phyloP scores from a whole-genome alignment of 345 rosid species.

The Atalantia buxifolia region DNA sequence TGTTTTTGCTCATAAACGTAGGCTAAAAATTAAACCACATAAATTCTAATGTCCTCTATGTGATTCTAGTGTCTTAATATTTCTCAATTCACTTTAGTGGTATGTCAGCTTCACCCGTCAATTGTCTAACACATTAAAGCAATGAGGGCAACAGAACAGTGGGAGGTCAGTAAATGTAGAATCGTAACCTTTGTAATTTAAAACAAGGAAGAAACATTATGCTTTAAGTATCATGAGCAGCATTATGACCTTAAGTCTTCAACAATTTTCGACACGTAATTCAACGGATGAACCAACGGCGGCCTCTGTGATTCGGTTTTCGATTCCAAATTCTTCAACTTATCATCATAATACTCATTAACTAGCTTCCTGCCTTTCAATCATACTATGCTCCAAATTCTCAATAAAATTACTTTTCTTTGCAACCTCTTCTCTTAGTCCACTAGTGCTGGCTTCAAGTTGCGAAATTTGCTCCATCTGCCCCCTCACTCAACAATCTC shows the following conservation, averaged over 20 bases:
- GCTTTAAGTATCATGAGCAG: conserved; percentile 1
- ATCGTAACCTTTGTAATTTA: not conserved
- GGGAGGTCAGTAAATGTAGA: conserved; percentile 16
- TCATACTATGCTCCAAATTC: conserved; percentile 50
- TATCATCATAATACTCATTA: conserved; percentile 75
- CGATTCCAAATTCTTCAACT: conserved; percentile 49
- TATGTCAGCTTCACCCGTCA: too few relatives aligned
- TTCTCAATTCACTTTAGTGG: too few relatives aligned
- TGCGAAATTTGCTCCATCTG: conserved; percentile 93
- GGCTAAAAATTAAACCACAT: too few relatives aligned
- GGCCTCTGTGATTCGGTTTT: conserved; percentile 76
- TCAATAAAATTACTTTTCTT: conserved; percentile 51
- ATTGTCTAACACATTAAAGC: conserved; percentile 38
- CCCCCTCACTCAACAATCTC: too few relatives aligned
- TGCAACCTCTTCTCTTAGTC: conserved; percentile 63
- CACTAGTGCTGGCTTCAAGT: conserved; percentile 80
- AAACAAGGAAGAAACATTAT: not conserved
- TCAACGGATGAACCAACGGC: conserved; percentile 76
- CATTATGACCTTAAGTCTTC: conserved; percentile 91
- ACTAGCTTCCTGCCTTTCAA: conserved; percentile 60
- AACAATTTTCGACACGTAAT: conserved; percentile 67
- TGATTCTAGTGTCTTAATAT: too few relatives aligned
- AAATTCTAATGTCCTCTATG: conserved; percentile 12
- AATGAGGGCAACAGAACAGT: conserved; percentile 13
- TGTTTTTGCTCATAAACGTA: too few relatives aligned